Percentiles rank a stretch among this genome's conserved stretches.
phyloP scores from a whole-genome alignment of 2,329 filamentous ascomycete species.

The Anthostomella pinea region DNA sequence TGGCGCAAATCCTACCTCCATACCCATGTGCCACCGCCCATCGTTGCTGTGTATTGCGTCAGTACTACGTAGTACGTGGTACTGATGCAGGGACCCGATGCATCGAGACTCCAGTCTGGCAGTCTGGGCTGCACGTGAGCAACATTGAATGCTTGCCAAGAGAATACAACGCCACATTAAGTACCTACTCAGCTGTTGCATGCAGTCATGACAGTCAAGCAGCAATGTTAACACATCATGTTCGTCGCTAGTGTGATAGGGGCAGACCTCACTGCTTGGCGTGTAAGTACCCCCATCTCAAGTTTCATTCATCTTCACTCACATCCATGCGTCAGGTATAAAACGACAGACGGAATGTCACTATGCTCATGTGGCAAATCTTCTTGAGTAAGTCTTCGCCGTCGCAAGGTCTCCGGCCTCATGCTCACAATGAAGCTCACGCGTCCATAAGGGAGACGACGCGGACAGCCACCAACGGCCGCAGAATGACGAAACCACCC shows the following conservation, averaged over 20 bases:
- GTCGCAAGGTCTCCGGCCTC: slow-evolving; percentile 1
- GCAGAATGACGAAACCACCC: slow-evolving; percentile 84
- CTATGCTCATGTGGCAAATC: slow-evolving; percentile 73
- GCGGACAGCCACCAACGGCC: slow-evolving; percentile 70
- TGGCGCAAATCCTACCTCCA: no score
- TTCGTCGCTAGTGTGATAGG: slow-evolving; percentile 70
- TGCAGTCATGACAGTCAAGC: slow-evolving; percentile 6
- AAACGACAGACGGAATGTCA: slow-evolving; percentile 74
- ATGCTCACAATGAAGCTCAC: slow-evolving; percentile 7
- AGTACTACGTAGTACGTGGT: slow-evolving; percentile 29
- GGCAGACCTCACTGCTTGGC: slow-evolving; percentile 66
- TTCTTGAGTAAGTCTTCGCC: slow-evolving; percentile 61
- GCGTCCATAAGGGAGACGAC: slow-evolving; percentile 51
- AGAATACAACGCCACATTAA: no score
- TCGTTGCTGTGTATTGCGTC: slow-evolving; percentile 20
- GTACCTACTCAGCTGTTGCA: slow-evolving; percentile 3
- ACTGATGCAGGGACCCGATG: slow-evolving; percentile 17
- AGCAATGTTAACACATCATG: background rate
- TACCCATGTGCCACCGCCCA: slow-evolving; percentile 8
- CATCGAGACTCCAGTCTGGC: slow-evolving; percentile 3
- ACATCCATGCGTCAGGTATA: slow-evolving; percentile 53
- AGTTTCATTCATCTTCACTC: slow-evolving; percentile 7
- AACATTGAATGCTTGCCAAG: no score
- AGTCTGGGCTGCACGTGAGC: no score
- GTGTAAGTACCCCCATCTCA: slow-evolving; percentile 43